Percentiles rank a stretch among this genome's conserved stretches.
phyloP scores from a whole-genome alignment of 129 eudicot species.

The Tagetes patula region DNA sequence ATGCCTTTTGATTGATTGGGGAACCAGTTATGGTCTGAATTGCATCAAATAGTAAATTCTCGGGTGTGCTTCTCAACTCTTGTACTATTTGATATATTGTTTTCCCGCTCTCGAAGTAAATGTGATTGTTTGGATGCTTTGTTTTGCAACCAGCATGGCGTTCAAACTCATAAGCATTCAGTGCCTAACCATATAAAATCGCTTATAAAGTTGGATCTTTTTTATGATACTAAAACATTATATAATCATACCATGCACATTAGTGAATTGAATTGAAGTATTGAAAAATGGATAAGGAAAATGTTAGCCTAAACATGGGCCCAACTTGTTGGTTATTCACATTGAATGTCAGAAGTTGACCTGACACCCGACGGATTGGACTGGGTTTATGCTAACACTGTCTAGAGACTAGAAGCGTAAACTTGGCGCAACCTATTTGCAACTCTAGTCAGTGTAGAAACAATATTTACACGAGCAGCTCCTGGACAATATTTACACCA shows the following conservation, averaged over 20 bases:
- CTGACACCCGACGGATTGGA: neutral
- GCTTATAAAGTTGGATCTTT: neutral
- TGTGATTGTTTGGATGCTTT: conserved; percentile 89
- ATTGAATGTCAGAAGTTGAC: neutral
- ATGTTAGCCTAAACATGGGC: neutral
- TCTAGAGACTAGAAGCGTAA: no score
- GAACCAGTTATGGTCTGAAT: conserved; percentile 78
- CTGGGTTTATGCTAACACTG: no score
- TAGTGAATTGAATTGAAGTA: neutral
- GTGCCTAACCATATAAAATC: conserved; percentile 38
- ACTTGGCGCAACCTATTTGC: no score
- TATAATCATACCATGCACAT: neutral
- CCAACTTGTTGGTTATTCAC: neutral
- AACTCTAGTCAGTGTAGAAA: neutral
- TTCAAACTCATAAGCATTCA: conserved; percentile 80
- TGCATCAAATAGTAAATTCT: conserved; percentile 62
- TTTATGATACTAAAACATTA: neutral
- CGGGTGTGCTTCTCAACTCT: conserved; percentile 72
- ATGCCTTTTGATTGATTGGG: conserved; percentile 77
- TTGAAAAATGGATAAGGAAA: neutral
- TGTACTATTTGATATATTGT: conserved; percentile 83
- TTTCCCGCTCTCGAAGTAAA: conserved; percentile 78
- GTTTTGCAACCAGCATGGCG: conserved; percentile 90
- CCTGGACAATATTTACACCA: neutral
- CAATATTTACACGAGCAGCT: neutral